Percentiles rank a stretch among this genome's conserved stretches.
Evolutionary conservation across 129 eudicot genomes (phyloP).

Genomic region (Flaveria robusta): DNA sequence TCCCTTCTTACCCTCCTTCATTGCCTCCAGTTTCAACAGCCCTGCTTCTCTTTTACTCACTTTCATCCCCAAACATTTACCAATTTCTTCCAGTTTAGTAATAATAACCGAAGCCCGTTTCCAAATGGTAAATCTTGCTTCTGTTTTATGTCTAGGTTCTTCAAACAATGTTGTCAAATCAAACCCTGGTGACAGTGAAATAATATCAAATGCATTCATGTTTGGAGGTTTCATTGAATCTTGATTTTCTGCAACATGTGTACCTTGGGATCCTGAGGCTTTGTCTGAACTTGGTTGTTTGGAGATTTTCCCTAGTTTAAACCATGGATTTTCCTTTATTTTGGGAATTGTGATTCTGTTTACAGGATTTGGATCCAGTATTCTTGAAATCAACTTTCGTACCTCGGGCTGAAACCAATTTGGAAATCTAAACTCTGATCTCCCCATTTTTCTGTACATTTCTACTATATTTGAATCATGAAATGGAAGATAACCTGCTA

Average conservation of each 20-base stretch:
- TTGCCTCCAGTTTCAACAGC: constrained; percentile 65
- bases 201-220: constrained; percentile 78
- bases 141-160: constrained; percentile 48
- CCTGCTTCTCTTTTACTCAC: constrained; percentile 60
- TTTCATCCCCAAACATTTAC: constrained; percentile 47
- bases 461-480: constrained; percentile 81
- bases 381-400: constrained; percentile 47
- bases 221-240: constrained; percentile 34
- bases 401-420: constrained; percentile 63
- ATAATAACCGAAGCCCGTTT: constrained; percentile 50
- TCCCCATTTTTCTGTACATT: constrained; percentile 89
- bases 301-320: constrained; percentile 36
- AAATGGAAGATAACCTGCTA: constrained; percentile 93
- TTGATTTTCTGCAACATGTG: constrained; percentile 25
- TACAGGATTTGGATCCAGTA: constrained; percentile 78
- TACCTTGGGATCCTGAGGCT: constrained; percentile 12
- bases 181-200: constrained; percentile 70
- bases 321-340: constrained; percentile 68
- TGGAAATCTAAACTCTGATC: constrained; percentile 68
- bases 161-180: constrained; percentile 71
- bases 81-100: constrained; percentile 60
- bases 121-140: constrained; percentile 60
- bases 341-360: constrained; percentile 60
- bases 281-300: constrained; percentile 33
- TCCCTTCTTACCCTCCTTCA: constrained; percentile 70